These are phyloP conservation scores for Tanacetum coccineum DNA, from an alignment of 129 eudicot genomes.

Conservation along the genomic window DNA sequence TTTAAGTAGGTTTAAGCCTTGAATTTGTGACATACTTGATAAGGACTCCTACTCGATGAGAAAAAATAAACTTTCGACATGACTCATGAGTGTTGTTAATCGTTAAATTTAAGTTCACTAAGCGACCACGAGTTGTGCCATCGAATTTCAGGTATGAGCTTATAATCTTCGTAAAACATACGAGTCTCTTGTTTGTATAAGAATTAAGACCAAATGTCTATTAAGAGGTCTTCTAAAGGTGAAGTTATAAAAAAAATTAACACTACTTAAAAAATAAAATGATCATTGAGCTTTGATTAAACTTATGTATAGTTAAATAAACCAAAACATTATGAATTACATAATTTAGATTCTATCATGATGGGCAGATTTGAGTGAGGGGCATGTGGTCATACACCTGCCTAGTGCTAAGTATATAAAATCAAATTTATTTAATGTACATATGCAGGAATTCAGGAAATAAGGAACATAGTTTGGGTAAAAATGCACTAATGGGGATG, in stretches of 20 bases:
- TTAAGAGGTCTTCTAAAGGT: neutral
- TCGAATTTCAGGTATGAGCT: neutral
- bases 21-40: conserved; percentile 29
- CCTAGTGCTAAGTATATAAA: conserved; percentile 11
- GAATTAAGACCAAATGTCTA: neutral
- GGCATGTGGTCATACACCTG: conserved; percentile 6
- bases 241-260: neutral
- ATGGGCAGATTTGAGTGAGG: conserved; percentile 9
- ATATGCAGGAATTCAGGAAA: neutral
- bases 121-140: neutral
- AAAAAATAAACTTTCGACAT: conserved; percentile 3
- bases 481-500: conserved; percentile 3
- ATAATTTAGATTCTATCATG: conserved; percentile 4
- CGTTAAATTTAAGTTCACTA: neutral
- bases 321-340: neutral
- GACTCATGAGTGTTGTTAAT: neutral
- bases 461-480: conserved; percentile 21
- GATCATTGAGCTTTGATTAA: neutral
- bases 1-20: conserved; percentile 26
- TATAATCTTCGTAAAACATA: conserved; percentile 3
- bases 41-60: conserved; percentile 14
- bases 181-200: too few species aligned
- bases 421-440: too few species aligned
- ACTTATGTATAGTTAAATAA: neutral
- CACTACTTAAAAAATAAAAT: neutral